Conservation (phyloP, 2,329 filamentous ascomycete species). For the Fusarium napiforme region DNA sequence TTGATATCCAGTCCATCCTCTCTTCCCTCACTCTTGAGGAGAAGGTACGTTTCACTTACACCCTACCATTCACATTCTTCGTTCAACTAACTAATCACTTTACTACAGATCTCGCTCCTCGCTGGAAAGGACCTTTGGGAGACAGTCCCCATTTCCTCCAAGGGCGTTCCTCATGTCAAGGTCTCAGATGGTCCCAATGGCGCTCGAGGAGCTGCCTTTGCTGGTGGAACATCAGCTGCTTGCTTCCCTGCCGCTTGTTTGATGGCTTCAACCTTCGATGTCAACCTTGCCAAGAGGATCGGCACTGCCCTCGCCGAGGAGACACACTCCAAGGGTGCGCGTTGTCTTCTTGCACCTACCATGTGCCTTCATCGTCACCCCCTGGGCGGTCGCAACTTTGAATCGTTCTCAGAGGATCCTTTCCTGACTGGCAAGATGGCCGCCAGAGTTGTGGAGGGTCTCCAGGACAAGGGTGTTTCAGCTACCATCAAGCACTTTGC, state of each 20-base stretch:
- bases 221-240: constrained; percentile 39
- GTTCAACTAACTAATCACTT: not conserved
- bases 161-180: constrained; percentile 41
- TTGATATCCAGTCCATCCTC: constrained; percentile 44
- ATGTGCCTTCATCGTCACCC: constrained; percentile 45
- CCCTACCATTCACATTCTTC: not conserved
- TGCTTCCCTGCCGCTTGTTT: constrained; percentile 47
- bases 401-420: constrained; percentile 45
- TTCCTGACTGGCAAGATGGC: constrained; percentile 45
- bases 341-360: constrained; percentile 65
- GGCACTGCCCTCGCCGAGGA: constrained; percentile 70
- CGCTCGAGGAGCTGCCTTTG: constrained; percentile 42
- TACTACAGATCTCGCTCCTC: constrained; percentile 38
- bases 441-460: constrained; percentile 49
- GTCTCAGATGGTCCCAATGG: constrained; percentile 44
- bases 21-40: constrained; percentile 47
- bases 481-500: constrained; percentile 58
- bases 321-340: constrained; percentile 69
- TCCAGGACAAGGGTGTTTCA: constrained; percentile 54
- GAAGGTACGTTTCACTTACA: constrained; percentile 38
- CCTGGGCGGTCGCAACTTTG: constrained; percentile 45
- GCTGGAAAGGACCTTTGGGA: constrained; percentile 45
- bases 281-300: constrained; percentile 65
- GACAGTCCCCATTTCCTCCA: constrained; percentile 39
- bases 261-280: constrained; percentile 72